Evolutionary conservation across 2,329 filamentous ascomycete species (phyloP).

Genomic region (Metarhizium guizhouense): DNA sequence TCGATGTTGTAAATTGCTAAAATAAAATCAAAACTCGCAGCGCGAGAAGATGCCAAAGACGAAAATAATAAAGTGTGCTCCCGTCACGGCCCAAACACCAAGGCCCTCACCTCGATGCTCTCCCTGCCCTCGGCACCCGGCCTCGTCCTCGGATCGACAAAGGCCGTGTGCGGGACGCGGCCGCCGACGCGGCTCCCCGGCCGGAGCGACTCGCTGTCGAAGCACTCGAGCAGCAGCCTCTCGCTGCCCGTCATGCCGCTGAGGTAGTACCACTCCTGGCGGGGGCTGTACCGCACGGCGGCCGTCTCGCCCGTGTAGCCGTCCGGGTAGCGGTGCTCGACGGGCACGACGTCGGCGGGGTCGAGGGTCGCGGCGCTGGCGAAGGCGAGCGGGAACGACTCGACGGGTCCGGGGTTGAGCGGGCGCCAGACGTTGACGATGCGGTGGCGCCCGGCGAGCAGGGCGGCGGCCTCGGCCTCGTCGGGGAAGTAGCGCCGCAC

Average conservation of each 20-base stretch:
- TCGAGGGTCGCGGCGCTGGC: slow-evolving; percentile 54
- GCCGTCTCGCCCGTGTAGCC: slow-evolving; percentile 66
- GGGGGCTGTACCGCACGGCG: slow-evolving; percentile 50
- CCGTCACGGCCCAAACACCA: slow-evolving; percentile 64
- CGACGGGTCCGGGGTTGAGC: slow-evolving; percentile 48
- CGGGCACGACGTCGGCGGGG: slow-evolving; percentile 57
- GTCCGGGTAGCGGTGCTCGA: slow-evolving; percentile 62
- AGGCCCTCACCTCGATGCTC: slow-evolving; percentile 80
- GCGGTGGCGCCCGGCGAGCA: slow-evolving; percentile 62
- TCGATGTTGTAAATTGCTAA: too few species aligned
- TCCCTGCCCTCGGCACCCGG: slow-evolving; percentile 63
- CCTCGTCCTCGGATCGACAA: slow-evolving; percentile 64
- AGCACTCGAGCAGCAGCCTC: slow-evolving; percentile 70
- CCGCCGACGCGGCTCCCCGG: slow-evolving; percentile 43
- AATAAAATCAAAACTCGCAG: too few species aligned
- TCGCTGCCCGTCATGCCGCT: slow-evolving; percentile 69
- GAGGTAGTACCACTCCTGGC: slow-evolving; percentile 71
- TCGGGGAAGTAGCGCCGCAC: slow-evolving; percentile 58
- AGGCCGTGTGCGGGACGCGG: slow-evolving; percentile 65
- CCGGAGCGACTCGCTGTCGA: slow-evolving; percentile 54
- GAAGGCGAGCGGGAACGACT: slow-evolving; percentile 59
- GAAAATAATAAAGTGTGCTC: too few species aligned
- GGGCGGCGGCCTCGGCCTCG: slow-evolving; percentile 59
- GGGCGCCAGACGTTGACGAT: slow-evolving; percentile 86
- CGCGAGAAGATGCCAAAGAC: too few species aligned